A percentile compares a stretch with the other conserved stretches of the same genome.
These are phyloP conservation scores for Magnusiomyces sp. DNA, from an alignment of 1,139 yeast genomes.

Conservation along the genomic window DNA sequence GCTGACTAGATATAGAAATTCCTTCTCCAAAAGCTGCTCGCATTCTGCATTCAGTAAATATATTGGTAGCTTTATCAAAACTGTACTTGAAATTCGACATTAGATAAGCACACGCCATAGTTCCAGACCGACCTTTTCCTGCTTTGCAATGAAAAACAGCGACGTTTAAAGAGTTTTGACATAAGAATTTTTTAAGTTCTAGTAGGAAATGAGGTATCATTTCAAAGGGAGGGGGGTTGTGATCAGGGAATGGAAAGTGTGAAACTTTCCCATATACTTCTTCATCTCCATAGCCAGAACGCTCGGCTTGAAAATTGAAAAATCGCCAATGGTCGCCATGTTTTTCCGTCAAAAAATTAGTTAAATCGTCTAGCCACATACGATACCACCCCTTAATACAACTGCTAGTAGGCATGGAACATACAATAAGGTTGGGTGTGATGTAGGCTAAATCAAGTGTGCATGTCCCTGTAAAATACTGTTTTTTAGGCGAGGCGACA, in stretches of 20 bases:
- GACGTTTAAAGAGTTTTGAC: constrained; percentile 34
- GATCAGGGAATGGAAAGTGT: constrained; percentile 62
- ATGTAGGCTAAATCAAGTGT: constrained; percentile 57
- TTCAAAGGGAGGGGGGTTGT: constrained; percentile 61
- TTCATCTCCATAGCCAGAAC: constrained; percentile 40
- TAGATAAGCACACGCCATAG: constrained; percentile 62
- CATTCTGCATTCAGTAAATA: constrained; percentile 56
- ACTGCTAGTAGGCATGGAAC: constrained; percentile 60
- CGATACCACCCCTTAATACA: constrained; percentile 44
- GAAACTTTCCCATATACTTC: constrained; percentile 31
- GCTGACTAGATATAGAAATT: constrained; percentile 63
- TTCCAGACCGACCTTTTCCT: constrained; percentile 89
- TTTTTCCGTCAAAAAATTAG: constrained; percentile 39
- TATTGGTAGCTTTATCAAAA: constrained; percentile 40
- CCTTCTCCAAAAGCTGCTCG: constrained; percentile 51
- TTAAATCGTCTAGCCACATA: constrained; percentile 45
- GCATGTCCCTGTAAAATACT: constrained; percentile 16
- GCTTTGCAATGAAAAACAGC: constrained; percentile 82
- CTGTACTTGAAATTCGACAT: constrained; percentile 39
- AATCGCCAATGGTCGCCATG: constrained; percentile 60
- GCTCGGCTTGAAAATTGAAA: constrained; percentile 64
- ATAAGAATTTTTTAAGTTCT: constrained; percentile 41
- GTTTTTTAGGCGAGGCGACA: constrained; percentile 23
- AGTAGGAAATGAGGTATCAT: constrained; percentile 39
- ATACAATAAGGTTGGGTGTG: constrained; percentile 51